Conservation (phyloP, 768 basidiomycete species). For the Boletus tomentosulus region DNA sequence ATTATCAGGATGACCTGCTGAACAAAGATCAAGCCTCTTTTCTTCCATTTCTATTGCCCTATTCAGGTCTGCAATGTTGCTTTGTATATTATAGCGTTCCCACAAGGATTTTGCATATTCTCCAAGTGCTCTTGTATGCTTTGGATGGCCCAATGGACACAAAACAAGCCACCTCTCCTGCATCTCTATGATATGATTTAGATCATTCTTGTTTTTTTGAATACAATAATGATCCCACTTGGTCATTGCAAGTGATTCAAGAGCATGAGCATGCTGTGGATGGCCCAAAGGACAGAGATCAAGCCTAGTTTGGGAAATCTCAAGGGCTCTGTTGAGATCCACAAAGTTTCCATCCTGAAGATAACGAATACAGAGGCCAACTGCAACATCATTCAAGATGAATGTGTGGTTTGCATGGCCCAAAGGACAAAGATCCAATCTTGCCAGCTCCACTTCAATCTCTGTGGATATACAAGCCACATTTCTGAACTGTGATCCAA, state of each 20-base stretch:
- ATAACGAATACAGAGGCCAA: background rate
- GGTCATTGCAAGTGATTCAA: too few relatives aligned
- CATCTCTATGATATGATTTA: background rate
- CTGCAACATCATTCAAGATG: too few relatives aligned
- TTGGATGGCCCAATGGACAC: background rate
- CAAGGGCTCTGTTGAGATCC: background rate
- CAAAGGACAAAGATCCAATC: background rate
- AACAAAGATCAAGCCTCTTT: background rate
- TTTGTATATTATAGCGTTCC: background rate
- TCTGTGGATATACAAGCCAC: too few relatives aligned
- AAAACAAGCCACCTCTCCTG: too few relatives aligned
- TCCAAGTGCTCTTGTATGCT: too few relatives aligned
- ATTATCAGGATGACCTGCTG: background rate
- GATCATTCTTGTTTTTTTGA: background rate
- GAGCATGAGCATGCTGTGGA: too few relatives aligned
- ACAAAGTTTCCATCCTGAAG: too few relatives aligned
- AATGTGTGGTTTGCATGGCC: too few relatives aligned
- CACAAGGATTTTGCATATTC: background rate
- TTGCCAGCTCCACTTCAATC: background rate
- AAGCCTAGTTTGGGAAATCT: background rate
- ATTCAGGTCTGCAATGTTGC: background rate
- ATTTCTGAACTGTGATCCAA: too few relatives aligned
- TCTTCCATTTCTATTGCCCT: background rate
- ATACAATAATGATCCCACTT: background rate
- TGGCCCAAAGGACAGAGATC: too few relatives aligned